Evolutionary conservation across 768 basidiomycete species (phyloP).

Genomic region (Mycena amicta): DNA sequence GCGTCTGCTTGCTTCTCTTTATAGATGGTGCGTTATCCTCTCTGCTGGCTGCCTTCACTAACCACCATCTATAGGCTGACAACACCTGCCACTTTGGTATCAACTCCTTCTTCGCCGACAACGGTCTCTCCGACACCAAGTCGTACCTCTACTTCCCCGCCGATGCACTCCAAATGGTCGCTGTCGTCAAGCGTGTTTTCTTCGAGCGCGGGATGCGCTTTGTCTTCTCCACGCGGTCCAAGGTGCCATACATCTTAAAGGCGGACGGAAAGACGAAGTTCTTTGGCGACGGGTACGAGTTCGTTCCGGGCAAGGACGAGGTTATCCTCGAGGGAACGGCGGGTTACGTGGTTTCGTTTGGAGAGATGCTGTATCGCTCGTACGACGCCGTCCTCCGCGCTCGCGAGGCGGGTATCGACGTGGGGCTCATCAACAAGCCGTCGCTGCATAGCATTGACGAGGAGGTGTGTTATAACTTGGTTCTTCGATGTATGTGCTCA

Average conservation of each 20-base stretch:
- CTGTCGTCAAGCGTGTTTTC: slow-evolving; percentile 76
- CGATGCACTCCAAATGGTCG: slow-evolving; percentile 78
- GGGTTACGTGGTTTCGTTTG: slow-evolving; percentile 84
- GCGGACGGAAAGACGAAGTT: slow-evolving; percentile 67
- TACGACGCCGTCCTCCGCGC: slow-evolving; percentile 81
- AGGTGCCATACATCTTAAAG: slow-evolving; percentile 84
- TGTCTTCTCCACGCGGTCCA: slow-evolving; percentile 87
- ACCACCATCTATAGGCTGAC: slow-evolving; percentile 20
- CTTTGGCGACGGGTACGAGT: slow-evolving; percentile 74
- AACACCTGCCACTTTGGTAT: slow-evolving; percentile 70
- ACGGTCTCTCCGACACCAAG: slow-evolving; percentile 78
- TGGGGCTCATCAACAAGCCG: slow-evolving; percentile 86
- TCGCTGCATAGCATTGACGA: slow-evolving; percentile 85
- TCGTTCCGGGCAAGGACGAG: slow-evolving; percentile 86
- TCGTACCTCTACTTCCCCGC: slow-evolving; percentile 89
- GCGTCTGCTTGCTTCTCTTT: background rate
- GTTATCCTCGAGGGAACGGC: slow-evolving; percentile 73
- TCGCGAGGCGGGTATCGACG: slow-evolving; percentile 71
- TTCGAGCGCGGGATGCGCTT: slow-evolving; percentile 84
- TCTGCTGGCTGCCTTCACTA: background rate
- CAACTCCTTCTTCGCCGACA: slow-evolving; percentile 88
- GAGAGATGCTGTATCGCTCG: slow-evolving; percentile 84
- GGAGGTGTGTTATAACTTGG: slow-evolving; percentile 42
- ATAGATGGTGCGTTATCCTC: slow-evolving; percentile 47
- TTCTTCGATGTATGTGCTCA: background rate